Percentiles rank a stretch among this genome's conserved stretches.
These are phyloP conservation scores for Boletus smithii DNA, from an alignment of 1,284 basidiomycete species.

Conservation along the genomic window DNA sequence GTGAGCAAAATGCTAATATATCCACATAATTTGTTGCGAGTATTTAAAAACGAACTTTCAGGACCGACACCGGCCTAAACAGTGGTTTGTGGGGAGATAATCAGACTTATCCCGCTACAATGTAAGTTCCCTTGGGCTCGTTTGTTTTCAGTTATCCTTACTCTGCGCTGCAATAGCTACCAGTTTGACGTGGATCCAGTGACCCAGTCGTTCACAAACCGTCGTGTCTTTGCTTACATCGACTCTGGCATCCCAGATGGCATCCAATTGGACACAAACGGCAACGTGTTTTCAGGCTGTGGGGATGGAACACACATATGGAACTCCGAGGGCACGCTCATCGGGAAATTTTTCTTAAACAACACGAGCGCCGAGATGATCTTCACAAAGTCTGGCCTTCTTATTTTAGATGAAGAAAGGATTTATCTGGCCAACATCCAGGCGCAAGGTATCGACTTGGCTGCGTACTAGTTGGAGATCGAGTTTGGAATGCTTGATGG, in stretches of 20 bases:
- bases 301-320: conserved; percentile 45
- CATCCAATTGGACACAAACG: conserved; percentile 47
- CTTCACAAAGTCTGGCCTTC: conserved; percentile 40
- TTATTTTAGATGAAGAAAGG: conserved; percentile 14
- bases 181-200: too few species aligned
- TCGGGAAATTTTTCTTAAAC: conserved; percentile 74
- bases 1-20: too few species aligned
- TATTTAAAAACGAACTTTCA: background rate
- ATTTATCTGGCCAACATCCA: conserved; percentile 20
- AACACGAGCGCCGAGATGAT: conserved; percentile 59
- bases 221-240: too few species aligned
- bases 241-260: too few species aligned
- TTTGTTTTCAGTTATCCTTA: background rate
- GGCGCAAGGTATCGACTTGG: conserved; percentile 17
- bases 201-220: too few species aligned
- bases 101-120: background rate
- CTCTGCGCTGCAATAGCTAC: background rate
- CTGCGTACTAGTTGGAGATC: conserved; percentile 1
- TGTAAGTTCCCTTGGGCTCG: background rate
- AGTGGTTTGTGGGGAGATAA: background rate
- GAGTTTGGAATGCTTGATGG: background rate
- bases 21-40: too few species aligned
- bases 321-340: conserved; percentile 54
- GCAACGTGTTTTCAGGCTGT: conserved; percentile 22
- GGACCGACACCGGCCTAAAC: background rate